These are phyloP conservation scores for Magnaporthales sp. DNA, from an alignment of 2,329 filamentous ascomycete genomes.

Conservation along the genomic window DNA sequence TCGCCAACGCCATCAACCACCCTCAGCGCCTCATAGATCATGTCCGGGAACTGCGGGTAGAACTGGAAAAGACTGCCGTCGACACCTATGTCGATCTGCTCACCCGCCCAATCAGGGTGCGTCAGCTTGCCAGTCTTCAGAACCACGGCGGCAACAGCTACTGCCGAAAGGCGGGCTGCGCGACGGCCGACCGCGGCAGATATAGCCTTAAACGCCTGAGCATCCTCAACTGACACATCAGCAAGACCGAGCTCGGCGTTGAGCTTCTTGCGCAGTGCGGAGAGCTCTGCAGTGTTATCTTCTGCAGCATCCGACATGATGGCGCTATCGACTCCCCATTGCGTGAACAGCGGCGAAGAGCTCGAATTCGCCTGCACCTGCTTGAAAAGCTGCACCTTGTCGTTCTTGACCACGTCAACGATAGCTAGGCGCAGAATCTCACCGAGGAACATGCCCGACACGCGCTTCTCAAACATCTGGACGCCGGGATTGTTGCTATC, in stretches of 20 bases:
- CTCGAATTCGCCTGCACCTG: constrained; percentile 59
- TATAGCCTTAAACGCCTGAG: constrained; percentile 77
- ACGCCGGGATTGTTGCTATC: constrained; percentile 84
- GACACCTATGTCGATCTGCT: constrained; percentile 81
- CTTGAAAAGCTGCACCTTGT: constrained; percentile 62
- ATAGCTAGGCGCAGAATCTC: constrained; percentile 81
- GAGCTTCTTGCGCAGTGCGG: constrained; percentile 67
- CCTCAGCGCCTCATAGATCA: constrained; percentile 75
- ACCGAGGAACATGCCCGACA: constrained; percentile 96
- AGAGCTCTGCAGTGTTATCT: constrained; percentile 65
- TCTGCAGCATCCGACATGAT: constrained; percentile 82
- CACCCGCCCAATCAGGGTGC: constrained; percentile 46
- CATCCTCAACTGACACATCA: constrained; percentile 72
- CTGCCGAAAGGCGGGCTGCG: constrained; percentile 77
- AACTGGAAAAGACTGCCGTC: constrained; percentile 93
- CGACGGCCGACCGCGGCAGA: constrained; percentile 79
- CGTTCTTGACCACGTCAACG: constrained; percentile 61
- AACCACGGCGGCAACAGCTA: constrained; percentile 78
- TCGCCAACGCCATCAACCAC: constrained; percentile 70
- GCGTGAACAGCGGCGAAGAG: constrained; percentile 59
- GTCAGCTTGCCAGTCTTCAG: constrained; percentile 68
- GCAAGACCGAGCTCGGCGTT: constrained; percentile 69
- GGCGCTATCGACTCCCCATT: constrained; percentile 87
- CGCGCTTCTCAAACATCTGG: constrained; percentile 98
- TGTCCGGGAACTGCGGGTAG: constrained; percentile 85